These are phyloP conservation scores for Theobroma cacao DNA, from an alignment of 345 rosid genomes.

Conservation along the genomic window DNA sequence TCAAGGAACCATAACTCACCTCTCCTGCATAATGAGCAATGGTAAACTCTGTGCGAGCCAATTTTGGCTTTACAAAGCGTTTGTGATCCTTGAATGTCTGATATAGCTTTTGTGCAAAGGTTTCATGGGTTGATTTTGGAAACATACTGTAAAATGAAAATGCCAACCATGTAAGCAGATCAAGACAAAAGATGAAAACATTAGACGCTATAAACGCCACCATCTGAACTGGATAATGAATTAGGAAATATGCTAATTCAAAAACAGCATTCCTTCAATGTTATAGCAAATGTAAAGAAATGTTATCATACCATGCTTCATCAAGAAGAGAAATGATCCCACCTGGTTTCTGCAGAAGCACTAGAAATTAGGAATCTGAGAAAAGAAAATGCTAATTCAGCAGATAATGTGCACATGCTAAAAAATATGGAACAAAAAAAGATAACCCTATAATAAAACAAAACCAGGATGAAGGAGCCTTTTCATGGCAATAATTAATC, in stretches of 20 bases:
- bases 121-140: slow-evolving; percentile 88
- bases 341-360: slow-evolving; percentile 78
- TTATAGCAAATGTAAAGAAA: slow-evolving; percentile 16
- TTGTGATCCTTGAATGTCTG: slow-evolving; percentile 74
- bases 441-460: background rate
- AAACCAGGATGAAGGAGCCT: slow-evolving; percentile 2
- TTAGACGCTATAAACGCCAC: no score
- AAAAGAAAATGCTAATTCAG: background rate
- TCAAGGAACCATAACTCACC: slow-evolving; percentile 38
- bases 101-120: slow-evolving; percentile 82
- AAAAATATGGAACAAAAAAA: slow-evolving; percentile 1
- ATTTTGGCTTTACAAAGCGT: slow-evolving; percentile 80
- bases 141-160: slow-evolving; percentile 62
- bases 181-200: slow-evolving; percentile 7
- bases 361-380: slow-evolving; percentile 21
- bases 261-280: background rate
- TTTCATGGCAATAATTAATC: background rate
- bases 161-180: slow-evolving; percentile 17
- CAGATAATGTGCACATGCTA: background rate
- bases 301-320: slow-evolving; percentile 75
- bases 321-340: slow-evolving; percentile 89
- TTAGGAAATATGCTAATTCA: no score
- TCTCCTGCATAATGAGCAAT: slow-evolving; percentile 92
- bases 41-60: slow-evolving; percentile 74
- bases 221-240: background rate